These are phyloP conservation scores for Platanus orientalis DNA, from an alignment of 164 flowering plant genomes.

Conservation along the genomic window DNA sequence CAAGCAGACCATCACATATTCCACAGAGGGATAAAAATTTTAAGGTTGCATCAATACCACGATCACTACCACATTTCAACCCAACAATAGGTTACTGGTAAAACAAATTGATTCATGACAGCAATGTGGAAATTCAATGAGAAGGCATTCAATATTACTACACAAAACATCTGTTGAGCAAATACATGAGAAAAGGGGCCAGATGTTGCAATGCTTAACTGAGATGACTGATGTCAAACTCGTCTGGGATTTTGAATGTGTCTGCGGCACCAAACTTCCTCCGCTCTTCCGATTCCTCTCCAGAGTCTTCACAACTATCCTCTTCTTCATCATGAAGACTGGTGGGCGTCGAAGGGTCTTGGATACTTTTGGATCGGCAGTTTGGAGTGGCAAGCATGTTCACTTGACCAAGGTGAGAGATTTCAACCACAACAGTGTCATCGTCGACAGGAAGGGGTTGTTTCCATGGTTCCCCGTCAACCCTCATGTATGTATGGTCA, in stretches of 20 bases:
- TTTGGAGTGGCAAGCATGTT: slow-evolving; percentile 68
- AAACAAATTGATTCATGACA: not conserved
- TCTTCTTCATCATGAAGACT: slow-evolving; percentile 25
- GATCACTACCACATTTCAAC: not conserved
- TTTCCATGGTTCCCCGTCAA: slow-evolving; percentile 98
- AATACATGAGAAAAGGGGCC: not conserved
- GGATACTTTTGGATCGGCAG: slow-evolving; percentile 54
- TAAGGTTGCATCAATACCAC: not conserved
- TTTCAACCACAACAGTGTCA: slow-evolving; percentile 71
- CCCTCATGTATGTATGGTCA: slow-evolving; percentile 79
- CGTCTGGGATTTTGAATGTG: slow-evolving; percentile 74
- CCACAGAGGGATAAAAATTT: not conserved
- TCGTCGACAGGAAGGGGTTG: slow-evolving; percentile 89
- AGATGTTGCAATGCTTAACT: slow-evolving; percentile 31
- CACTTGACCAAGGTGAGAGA: slow-evolving; percentile 75
- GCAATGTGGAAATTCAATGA: too few relatives aligned
- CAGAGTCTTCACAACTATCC: slow-evolving; percentile 32
- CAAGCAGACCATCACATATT: not conserved
- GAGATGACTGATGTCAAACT: slow-evolving; percentile 58
- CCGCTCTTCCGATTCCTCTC: slow-evolving; percentile 33
- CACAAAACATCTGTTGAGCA: not conserved
- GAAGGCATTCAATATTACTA: too few relatives aligned
- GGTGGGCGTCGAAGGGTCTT: slow-evolving; percentile 44
- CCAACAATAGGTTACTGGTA: not conserved
- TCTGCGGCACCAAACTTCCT: slow-evolving; percentile 95